Evolutionary conservation across 139 green algal genomes (phyloP), one percentile per base, ranked within the genome.

Genomic region (Microglena sp.): DNA sequence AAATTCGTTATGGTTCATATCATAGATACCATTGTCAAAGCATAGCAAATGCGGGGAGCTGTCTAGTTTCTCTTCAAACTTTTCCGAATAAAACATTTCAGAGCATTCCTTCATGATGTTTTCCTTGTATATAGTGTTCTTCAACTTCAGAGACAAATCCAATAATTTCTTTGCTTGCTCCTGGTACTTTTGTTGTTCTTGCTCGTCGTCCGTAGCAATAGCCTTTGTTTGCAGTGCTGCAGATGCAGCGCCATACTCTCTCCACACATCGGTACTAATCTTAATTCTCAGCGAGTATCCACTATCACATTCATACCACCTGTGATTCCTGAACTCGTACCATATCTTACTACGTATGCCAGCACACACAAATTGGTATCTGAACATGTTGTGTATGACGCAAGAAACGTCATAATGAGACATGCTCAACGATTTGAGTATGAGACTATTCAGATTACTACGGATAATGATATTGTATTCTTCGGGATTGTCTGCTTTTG

Each of bases 11-110:
- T 7, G 22, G 4, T 67, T 33, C 18, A 76, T 43, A 33, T 76
- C 69, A 56, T 68, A 76, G 2, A 76, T 62, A 11, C 69, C 69
- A 55, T 75, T 75, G 21, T 66, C 61, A 62, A 75, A 75, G 4
- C 61, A 60, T 5, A 75, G 30, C 21, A 75, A 45, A 7, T 68
- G 5, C 4, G 31, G 2, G 26, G 61, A 56, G 11, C 8, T 55
- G 55, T 75, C 69, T 1, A 75, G 69, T 32, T 62, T 62, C 31
- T 67, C 34, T 22, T 66, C 35, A 11, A 70, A 69, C 15, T 72
- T 31, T 1, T 2, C 32, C 33, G 55, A 4, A 43, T 54, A 55
- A 26, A 73, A 64, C 8, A 68, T 5, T 26, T 57, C 58, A 2
- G 2, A 1, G 18, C 58, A 68, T 45, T 73, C 67, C 32, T 50